Evolutionary conservation across 2,329 filamentous ascomycete species (phyloP).

Genomic region (Exophiala calicioides): DNA sequence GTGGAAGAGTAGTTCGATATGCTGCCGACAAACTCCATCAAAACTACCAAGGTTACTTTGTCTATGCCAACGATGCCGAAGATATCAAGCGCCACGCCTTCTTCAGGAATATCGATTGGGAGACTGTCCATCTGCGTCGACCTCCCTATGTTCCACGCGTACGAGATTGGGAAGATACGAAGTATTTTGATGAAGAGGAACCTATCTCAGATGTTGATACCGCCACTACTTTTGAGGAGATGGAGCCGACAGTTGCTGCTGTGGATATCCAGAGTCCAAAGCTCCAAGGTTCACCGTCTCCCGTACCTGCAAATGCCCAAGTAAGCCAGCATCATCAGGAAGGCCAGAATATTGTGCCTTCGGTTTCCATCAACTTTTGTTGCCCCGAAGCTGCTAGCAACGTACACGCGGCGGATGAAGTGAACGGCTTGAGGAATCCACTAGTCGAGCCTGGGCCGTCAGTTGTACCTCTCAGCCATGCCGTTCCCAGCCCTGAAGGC

Average conservation of each 20-base stretch:
- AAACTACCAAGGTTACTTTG: slow-evolving; percentile 59
- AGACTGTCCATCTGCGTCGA: slow-evolving; percentile 65
- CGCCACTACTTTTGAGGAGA: slow-evolving; percentile 38
- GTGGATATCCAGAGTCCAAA: neutral
- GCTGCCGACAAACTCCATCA: slow-evolving; percentile 35
- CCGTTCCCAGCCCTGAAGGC: slow-evolving; percentile 1
- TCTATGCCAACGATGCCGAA: slow-evolving; percentile 79
- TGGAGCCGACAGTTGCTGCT: slow-evolving; percentile 41
- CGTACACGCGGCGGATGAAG: neutral
- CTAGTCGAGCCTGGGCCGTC: slow-evolving; percentile 10
- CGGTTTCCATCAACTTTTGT: slow-evolving; percentile 17
- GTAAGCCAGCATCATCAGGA: slow-evolving; percentile 30
- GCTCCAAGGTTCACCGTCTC: neutral
- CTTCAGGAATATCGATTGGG: slow-evolving; percentile 79
- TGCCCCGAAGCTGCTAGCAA: neutral
- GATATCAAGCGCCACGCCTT: slow-evolving; percentile 89
- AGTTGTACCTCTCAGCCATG: neutral
- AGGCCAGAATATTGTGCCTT: slow-evolving; percentile 31
- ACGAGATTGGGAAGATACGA: slow-evolving; percentile 68
- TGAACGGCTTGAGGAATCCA: slow-evolving; percentile 15
- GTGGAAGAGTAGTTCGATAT: slow-evolving; percentile 26
- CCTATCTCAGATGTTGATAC: slow-evolving; percentile 65
- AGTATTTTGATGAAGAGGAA: slow-evolving; percentile 86
- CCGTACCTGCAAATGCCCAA: slow-evolving; percentile 6
- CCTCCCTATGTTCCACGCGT: slow-evolving; percentile 83